Base-by-base conservation (phyloP, 1,284 basidiomycete species). In the Ustilago tritici region DNA sequence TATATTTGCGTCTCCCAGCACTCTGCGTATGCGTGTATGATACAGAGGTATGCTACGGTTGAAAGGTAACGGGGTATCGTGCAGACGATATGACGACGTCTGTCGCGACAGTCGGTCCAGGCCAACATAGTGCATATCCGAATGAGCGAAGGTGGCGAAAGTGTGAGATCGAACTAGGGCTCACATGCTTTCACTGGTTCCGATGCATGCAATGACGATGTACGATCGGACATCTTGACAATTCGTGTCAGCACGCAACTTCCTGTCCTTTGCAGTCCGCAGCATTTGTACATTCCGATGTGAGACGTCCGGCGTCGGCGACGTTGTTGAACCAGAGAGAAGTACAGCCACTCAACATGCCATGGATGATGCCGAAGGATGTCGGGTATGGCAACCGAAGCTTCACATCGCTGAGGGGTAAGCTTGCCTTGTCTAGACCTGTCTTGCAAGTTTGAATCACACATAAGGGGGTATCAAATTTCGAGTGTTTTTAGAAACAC, bases 231-330 rank as follows among this genome's bases (percentile, higher is more conserved):
- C 49, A 50, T 19, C 28, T 50, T 40, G 10, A 17, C 38, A 40
- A 11, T 17, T 12, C 28, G 49, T 28, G 15, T 50, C 28, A 32
- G 31, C 49, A 11, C 10, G 49, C 49, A 50, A 4, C 5, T 50
- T 28, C 49, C 28, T 11, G 49, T 10, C 28, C 31, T 12, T 31
- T 54, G n/a, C 52, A 38, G 34, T 38, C n/a, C 17, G n/a, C 52
- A 50, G 49, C 31, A 12, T 4, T 7, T 28, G n/a, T 36, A n/a
- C 38, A 17, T 56, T 54, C 59, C 31, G 59, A 54, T 53, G 49
- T 34, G 36, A 28, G 36, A 36, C 38, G n/a, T 34, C 54, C 54
- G 38, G 7, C 14, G 15, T 6, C n/a, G 19, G 43, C 43, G 19
- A 17, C n/a, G 43, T 17, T 19, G 43, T 19, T 15, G 43, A 19